Base-by-base conservation (phyloP, 164 flowering plant species). In the Euptelea pleiosperma region DNA sequence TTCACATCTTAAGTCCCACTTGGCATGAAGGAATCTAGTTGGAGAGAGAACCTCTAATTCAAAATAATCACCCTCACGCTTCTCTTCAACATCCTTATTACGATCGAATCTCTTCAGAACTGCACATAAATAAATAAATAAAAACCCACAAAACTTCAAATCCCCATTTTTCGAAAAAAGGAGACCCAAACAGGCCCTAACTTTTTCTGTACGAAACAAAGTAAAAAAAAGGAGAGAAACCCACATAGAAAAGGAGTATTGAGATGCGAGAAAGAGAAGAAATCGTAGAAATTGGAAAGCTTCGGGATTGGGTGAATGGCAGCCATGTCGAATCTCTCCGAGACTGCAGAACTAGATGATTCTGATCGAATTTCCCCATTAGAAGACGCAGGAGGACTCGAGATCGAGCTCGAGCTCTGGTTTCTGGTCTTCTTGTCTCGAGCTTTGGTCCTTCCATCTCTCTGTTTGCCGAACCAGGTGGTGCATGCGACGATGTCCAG, bases 401-500 rank as follows among this genome's bases (percentile, higher is more conserved):
- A 8, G 51, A 46, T 3, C 24, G 56, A 10, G 15, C 21, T 26
- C 16, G 62, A 7, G 28, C 43, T 65, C 10, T 64, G 71, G 56
- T 70, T 51, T 45, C 40, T 67, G 54, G 56, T 39, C 53, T 74
- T 84, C 73, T 77, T 76, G 40, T 70, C 34, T 16, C 73, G 68
- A n/a, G 71, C 48, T n/a, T 81, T 84, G 0, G 72, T 22, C 5
- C 55, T 56, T 53, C 52, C 76, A 12, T 57, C 66, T 50, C 41
- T 53, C 26, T 67, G 73, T 69, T 79, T 84, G 51, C 77, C 65
- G 74, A 87, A 89, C 61, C 80, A 55, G 24, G 94, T 82, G 19
- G 97, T 87, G 85, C 94, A 89, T 15, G 96, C 91, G 36, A 87
- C 85, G 41, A 93, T 82, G 72, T 93, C 97, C 49, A 87, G 83